Evolutionary conservation across 148 eudicot species (phyloP).

Genomic region (Polygonum maritimum): DNA sequence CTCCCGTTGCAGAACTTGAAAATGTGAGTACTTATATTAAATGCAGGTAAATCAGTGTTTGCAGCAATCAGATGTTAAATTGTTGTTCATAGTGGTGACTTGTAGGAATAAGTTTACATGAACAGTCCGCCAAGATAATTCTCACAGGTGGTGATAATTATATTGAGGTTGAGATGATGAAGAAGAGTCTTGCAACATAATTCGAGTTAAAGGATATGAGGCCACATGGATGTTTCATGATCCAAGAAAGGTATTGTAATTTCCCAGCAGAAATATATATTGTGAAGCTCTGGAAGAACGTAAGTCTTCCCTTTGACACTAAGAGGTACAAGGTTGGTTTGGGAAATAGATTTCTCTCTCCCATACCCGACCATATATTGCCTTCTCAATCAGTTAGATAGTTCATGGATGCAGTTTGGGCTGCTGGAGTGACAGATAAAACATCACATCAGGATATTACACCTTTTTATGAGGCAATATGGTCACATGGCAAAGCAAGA

Average conservation of each 20-base stretch:
- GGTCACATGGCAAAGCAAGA: constrained; percentile 15
- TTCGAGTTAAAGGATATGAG: constrained; percentile 10
- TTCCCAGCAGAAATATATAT: neutral
- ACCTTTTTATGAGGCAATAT: neutral
- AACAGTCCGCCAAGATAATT: too few species aligned
- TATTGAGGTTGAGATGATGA: constrained; percentile 1
- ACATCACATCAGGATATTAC: neutral
- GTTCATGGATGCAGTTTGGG: neutral
- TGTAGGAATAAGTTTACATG: too few species aligned
- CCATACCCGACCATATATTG: too few species aligned
- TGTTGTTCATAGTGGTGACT: too few species aligned
- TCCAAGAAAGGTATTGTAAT: neutral
- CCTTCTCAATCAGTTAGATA: too few species aligned
- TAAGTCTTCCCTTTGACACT: too few species aligned
- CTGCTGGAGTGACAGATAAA: neutral
- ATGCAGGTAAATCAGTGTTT: too few species aligned
- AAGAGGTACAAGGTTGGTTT: too few species aligned
- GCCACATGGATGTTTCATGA: constrained; percentile 1
- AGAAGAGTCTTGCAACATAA: neutral
- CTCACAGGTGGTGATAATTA: neutral
- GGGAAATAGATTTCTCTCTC: too few species aligned
- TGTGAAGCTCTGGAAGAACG: neutral
- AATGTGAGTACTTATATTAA: too few species aligned
- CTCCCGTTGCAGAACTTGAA: too few species aligned
- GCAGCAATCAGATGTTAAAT: too few species aligned